These are phyloP conservation scores for Solanum tarijense DNA, from an alignment of 257 asterid species.

Conservation along the genomic window DNA sequence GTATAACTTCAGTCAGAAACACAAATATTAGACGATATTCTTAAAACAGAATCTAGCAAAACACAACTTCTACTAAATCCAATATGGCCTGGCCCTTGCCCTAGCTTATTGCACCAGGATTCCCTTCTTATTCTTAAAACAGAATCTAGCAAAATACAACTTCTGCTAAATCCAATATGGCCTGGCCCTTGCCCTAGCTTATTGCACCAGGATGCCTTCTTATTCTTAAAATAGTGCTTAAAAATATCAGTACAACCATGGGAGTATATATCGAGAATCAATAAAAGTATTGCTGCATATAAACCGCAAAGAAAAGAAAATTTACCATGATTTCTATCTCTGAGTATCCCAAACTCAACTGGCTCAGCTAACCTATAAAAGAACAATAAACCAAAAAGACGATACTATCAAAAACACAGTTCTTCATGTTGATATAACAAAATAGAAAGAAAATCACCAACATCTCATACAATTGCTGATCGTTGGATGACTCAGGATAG, in stretches of 20 bases:
- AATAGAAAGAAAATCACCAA: not conserved
- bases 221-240: not conserved
- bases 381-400: not conserved
- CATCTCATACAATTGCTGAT: not conserved
- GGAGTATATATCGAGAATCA: not conserved
- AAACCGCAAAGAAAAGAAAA: not conserved
- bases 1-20: not conserved
- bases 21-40: not conserved
- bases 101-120: not conserved
- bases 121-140: not conserved
- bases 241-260: not conserved
- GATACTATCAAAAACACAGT: not conserved
- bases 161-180: not conserved
- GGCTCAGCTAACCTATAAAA: not conserved
- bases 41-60: not conserved
- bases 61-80: not conserved
- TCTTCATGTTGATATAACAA: not conserved
- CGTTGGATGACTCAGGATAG: not conserved
- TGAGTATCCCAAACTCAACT: not conserved
- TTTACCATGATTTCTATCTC: not conserved
- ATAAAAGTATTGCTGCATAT: not conserved
- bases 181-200: not conserved
- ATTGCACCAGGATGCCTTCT: not conserved
- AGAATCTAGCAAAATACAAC: not conserved
- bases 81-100: not conserved